Evolutionary conservation across 129 eudicot species (phyloP).

Genomic region (Artemisia tridentata): DNA sequence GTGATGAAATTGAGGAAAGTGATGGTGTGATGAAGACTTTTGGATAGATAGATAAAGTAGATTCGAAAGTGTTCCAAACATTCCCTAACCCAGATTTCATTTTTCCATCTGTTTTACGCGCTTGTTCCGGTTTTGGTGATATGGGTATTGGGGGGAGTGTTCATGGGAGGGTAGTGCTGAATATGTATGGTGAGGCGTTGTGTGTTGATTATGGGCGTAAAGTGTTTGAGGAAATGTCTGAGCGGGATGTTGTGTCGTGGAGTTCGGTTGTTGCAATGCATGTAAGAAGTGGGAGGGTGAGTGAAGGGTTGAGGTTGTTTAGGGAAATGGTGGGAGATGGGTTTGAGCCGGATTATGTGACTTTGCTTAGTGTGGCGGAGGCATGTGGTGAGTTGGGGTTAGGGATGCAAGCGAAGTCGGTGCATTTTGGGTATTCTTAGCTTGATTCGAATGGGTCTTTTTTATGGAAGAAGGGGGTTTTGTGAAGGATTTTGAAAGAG

Average conservation of each 20-base stretch:
- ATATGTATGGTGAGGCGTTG: conserved; percentile 63
- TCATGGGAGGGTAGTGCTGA: conserved; percentile 62
- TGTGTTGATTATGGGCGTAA: conserved; percentile 43
- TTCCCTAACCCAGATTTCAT: no score
- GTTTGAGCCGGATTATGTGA: conserved; percentile 59
- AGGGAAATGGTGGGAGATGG: conserved; percentile 47
- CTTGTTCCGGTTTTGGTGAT: conserved; percentile 60
- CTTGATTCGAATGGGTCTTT: no score
- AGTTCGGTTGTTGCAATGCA: conserved; percentile 54
- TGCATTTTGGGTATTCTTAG: no score
- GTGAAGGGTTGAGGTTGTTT: conserved; percentile 59
- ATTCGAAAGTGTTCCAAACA: no score
- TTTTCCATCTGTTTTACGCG: conserved; percentile 66
- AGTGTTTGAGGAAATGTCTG: conserved; percentile 61
- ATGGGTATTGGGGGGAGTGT: conserved; percentile 48
- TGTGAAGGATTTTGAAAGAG: no score
- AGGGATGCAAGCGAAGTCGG: conserved; percentile 48
- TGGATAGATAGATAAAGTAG: no score
- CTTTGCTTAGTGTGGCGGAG: conserved; percentile 58
- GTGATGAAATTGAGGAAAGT: no score
- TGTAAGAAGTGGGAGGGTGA: conserved; percentile 44
- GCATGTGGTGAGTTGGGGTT: conserved; percentile 65
- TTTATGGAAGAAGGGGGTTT: no score
- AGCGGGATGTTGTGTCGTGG: conserved; percentile 68
- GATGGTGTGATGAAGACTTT: no score